Percentiles rank a stretch among this genome's conserved stretches.
Evolutionary conservation across 202 grass and related monocot species (phyloP).

Genomic region (Schoenoplectus tabernaemontani): DNA sequence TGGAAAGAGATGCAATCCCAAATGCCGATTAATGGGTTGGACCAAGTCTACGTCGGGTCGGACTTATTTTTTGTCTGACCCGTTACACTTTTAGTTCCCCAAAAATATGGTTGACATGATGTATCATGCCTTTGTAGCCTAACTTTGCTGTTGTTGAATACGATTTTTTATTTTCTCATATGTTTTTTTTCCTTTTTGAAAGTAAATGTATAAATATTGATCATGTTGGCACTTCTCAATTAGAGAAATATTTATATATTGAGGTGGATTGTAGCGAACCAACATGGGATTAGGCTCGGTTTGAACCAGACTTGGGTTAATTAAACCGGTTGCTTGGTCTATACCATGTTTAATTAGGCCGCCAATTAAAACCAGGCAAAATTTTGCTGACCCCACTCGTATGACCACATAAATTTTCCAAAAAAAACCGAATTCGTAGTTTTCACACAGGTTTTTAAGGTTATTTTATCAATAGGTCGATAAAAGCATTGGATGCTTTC

Average conservation of each 20-base stretch:
- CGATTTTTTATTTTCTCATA: not conserved
- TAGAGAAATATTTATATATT: not conserved
- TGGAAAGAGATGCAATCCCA: not conserved
- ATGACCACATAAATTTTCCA: not conserved
- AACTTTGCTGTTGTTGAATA: not conserved
- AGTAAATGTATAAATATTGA: not conserved
- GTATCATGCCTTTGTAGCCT: not conserved
- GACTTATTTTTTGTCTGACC: not conserved
- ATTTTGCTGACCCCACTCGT: not conserved
- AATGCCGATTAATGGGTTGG: not conserved
- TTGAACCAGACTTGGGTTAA: not conserved
- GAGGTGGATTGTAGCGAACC: not conserved
- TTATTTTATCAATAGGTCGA: constrained; percentile 15
- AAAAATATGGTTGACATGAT: not conserved
- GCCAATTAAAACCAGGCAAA: not conserved
- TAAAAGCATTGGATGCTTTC: constrained; percentile 19
- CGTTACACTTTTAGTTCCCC: not conserved
- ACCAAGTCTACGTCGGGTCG: not conserved
- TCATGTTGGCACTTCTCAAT: not conserved
- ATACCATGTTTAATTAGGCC: not conserved
- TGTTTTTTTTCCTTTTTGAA: not conserved
- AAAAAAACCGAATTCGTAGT: not conserved
- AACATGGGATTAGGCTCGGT: not conserved
- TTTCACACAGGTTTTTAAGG: not conserved
- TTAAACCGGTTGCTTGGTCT: not conserved